Percentiles rank a stretch among this genome's conserved stretches.
These are phyloP conservation scores for Boehmeria nivea DNA, from an alignment of 306 rosid species.

Conservation along the genomic window DNA sequence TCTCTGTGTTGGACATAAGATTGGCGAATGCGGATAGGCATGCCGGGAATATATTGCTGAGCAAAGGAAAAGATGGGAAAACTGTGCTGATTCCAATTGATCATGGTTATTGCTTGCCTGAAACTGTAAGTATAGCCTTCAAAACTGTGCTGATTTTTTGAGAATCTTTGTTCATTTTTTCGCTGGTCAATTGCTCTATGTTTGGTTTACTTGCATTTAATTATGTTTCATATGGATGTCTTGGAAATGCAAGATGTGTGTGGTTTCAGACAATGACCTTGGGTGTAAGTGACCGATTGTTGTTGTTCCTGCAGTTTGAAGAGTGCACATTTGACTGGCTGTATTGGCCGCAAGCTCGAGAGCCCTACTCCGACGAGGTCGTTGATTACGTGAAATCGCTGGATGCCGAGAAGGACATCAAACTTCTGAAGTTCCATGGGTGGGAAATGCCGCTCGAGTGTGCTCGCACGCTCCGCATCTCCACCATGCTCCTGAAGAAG, in stretches of 20 bases:
- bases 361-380: slow-evolving; percentile 55
- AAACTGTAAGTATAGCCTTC: slow-evolving; percentile 48
- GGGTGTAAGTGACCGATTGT: no score
- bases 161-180: no score
- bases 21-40: slow-evolving; percentile 92
- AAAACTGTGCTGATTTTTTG: no score
- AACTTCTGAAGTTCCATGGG: slow-evolving; percentile 78
- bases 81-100: slow-evolving; percentile 78
- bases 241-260: no score
- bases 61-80: slow-evolving; percentile 48
- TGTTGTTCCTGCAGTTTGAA: slow-evolving; percentile 57
- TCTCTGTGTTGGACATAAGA: slow-evolving; percentile 76
- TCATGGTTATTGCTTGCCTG: slow-evolving; percentile 96
- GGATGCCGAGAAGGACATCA: slow-evolving; percentile 76
- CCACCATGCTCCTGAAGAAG: slow-evolving; percentile 93
- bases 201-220: no score
- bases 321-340: slow-evolving; percentile 98
- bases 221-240: no score
- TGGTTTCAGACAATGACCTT: no score
- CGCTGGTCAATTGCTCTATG: no score
- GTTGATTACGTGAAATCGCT: slow-evolving; percentile 63
- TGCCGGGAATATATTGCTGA: slow-evolving; percentile 75
- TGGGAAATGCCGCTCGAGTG: slow-evolving; percentile 74
- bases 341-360: slow-evolving; percentile 92
- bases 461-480: slow-evolving; percentile 70